These are phyloP conservation scores for Sistotremastrum suecicum DNA, from an alignment of 768 basidiomycete species.

Conservation along the genomic window DNA sequence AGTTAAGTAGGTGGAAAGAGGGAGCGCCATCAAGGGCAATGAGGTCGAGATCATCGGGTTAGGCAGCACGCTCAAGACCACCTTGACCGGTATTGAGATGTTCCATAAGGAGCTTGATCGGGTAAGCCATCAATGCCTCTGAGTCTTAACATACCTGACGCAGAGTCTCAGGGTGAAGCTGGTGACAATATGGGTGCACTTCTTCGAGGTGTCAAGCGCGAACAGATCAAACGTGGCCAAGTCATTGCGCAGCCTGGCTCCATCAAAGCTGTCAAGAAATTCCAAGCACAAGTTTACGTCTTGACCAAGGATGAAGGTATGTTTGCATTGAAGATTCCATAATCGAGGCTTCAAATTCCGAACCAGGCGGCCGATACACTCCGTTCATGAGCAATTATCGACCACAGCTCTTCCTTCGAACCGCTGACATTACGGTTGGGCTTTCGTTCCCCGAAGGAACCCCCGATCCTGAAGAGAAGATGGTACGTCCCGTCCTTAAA, in stretches of 20 bases:
- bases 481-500: slow-evolving; percentile 34
- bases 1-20: slow-evolving; percentile 66
- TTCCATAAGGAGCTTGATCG: slow-evolving; percentile 99
- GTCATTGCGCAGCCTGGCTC: slow-evolving; percentile 80
- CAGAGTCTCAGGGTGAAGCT: slow-evolving; percentile 60
- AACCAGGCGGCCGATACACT: slow-evolving; percentile 59
- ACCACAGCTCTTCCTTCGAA: slow-evolving; percentile 91
- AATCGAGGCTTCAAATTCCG: background rate
- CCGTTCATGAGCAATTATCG: slow-evolving; percentile 92
- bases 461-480: slow-evolving; percentile 68
- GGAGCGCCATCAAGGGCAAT: slow-evolving; percentile 75
- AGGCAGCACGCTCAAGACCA: slow-evolving; percentile 74
- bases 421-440: slow-evolving; percentile 80
- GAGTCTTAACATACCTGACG: background rate
- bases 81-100: slow-evolving; percentile 95
- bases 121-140: slow-evolving; percentile 22
- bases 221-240: slow-evolving; percentile 88
- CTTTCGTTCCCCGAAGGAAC: slow-evolving; percentile 83
- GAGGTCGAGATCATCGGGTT: slow-evolving; percentile 91
- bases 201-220: slow-evolving; percentile 92
- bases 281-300: slow-evolving; percentile 87
- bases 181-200: slow-evolving; percentile 99
- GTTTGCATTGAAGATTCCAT: slow-evolving; percentile 1
- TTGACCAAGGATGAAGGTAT: slow-evolving; percentile 73
- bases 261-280: slow-evolving; percentile 90